Percentiles rank a stretch among this genome's conserved stretches.
Evolutionary conservation across 257 asterid species (phyloP).

Genomic region (Thymus mandschuricus): DNA sequence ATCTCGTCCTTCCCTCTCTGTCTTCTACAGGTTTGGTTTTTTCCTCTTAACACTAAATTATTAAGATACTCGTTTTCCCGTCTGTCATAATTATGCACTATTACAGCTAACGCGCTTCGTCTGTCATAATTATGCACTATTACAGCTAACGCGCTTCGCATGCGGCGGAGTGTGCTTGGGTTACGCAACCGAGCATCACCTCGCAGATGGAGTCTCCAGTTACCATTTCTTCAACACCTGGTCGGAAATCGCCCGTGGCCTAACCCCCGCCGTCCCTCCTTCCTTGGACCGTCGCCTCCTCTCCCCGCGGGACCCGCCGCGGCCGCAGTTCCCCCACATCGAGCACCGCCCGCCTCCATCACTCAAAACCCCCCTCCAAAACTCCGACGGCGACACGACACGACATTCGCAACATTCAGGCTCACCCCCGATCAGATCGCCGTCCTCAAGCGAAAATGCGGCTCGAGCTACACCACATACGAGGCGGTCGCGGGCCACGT

Average conservation of each 20-base stretch:
- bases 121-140: no score
- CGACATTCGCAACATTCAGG: constrained; percentile 47
- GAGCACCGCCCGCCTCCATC: constrained; percentile 73
- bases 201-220: constrained; percentile 64
- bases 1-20: no score
- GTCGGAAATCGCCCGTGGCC: constrained; percentile 67
- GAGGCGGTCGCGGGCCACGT: constrained; percentile 67
- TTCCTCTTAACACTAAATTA: no score
- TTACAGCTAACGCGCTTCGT: constrained; percentile 29
- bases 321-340: constrained; percentile 16
- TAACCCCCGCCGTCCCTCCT: constrained; percentile 40
- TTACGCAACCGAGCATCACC: constrained; percentile 59
- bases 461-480: constrained; percentile 55
- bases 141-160: constrained; percentile 42
- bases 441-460: constrained; percentile 56
- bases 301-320: constrained; percentile 62
- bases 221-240: constrained; percentile 69
- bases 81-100: no score
- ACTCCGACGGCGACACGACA: neutral
- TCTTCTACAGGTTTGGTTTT: no score
- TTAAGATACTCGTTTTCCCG: no score
- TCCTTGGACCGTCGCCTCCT: constrained; percentile 68
- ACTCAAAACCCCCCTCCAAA: constrained; percentile 26
- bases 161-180: constrained; percentile 81
- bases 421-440: constrained; percentile 51